Base-by-base conservation (phyloP, 176 grass and related monocot species). In the Tuctoria greenei region DNA sequence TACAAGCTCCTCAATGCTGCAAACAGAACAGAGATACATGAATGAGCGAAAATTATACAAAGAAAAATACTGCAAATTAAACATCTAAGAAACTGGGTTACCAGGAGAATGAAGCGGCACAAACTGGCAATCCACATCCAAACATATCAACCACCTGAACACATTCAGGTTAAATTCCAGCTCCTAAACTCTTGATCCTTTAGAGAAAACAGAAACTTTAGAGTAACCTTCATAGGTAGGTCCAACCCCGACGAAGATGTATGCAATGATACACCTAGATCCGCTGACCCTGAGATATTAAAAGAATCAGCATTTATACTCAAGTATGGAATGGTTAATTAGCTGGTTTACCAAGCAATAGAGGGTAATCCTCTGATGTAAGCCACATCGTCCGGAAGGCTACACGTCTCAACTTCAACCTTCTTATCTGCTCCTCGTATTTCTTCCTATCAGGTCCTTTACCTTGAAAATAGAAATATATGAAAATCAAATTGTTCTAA, bases 61-160 rank as follows among this genome's bases (percentile, higher is more conserved):
- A 84, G 55, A 28, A 64, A 80, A 71, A 81, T 15, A 65, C 67
- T 21, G 45, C 10, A 38, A 68, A 79, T 54, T 16, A 69, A 62
- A 79, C 38, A 79, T 47, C 5, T 79, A 68, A 77, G 17, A 77
- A 80, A 78, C 21, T 27, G 40, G 34, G 12, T 28, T 98, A 99
- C 95, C 95, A 99, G 39, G 95, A 99, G 57, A 92, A 99, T 10
- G 95, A 99, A 88, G 84, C 91, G 60, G 95, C 95, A 79, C 95
- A 99, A 82, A 95, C 95, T 47, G 95, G 95, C 81, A 99, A 82
- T 63, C 95, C 95, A 71, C 95, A 99, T 83, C 95, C 95, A 83
- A 99, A 99, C 95, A 99, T 99, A 99, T 99, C 95, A 77, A 92
- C 95, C 40, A 99, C 92, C 95, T 99, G 74, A 81, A 45, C 71